Conservation (phyloP, 352 stramenopile species). For the Phytophthora sp. region DNA sequence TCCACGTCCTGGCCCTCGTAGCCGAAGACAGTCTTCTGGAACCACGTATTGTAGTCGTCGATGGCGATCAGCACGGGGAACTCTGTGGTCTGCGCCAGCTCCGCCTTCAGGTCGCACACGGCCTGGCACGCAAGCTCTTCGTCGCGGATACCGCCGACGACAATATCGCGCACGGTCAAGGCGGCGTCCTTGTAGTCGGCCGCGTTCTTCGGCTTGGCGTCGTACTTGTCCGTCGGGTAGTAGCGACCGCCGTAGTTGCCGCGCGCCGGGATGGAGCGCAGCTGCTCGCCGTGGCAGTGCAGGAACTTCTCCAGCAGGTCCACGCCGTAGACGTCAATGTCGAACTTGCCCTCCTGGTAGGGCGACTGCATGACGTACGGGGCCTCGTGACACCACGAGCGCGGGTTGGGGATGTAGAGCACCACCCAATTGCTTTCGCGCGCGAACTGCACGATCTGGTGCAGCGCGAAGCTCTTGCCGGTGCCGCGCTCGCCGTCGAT, state of each 20-base stretch:
- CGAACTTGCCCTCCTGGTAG: conserved; percentile 81
- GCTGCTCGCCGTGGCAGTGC: conserved; percentile 76
- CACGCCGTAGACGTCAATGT: conserved; percentile 85
- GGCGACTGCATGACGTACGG: conserved; percentile 88
- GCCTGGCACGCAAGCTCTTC: conserved; percentile 83
- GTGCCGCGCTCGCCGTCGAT: conserved; percentile 85
- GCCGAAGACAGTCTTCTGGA: conserved; percentile 85
- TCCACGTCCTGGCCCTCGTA: conserved; percentile 82
- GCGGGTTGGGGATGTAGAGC: conserved; percentile 80
- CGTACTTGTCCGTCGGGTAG: conserved; percentile 72
- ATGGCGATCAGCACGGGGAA: conserved; percentile 88
- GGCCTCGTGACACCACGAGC: conserved; percentile 79
- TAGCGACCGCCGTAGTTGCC: conserved; percentile 80
- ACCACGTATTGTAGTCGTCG: conserved; percentile 91
- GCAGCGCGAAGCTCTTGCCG: conserved; percentile 83
- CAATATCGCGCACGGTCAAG: conserved; percentile 80
- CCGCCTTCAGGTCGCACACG: conserved; percentile 79
- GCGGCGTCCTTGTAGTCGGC: conserved; percentile 56
- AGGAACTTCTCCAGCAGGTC: conserved; percentile 84
- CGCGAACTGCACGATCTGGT: conserved; percentile 90
- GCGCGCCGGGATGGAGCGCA: conserved; percentile 65
- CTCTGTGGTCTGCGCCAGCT: conserved; percentile 82
- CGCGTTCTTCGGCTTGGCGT: conserved; percentile 74
- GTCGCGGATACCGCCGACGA: conserved; percentile 80
- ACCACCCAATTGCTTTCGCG: conserved; percentile 88